Percentiles rank a stretch among this genome's conserved stretches.
phyloP scores from a whole-genome alignment of 495 filamentous ascomycete genomes.

The Friedmanniomyces simplex region DNA sequence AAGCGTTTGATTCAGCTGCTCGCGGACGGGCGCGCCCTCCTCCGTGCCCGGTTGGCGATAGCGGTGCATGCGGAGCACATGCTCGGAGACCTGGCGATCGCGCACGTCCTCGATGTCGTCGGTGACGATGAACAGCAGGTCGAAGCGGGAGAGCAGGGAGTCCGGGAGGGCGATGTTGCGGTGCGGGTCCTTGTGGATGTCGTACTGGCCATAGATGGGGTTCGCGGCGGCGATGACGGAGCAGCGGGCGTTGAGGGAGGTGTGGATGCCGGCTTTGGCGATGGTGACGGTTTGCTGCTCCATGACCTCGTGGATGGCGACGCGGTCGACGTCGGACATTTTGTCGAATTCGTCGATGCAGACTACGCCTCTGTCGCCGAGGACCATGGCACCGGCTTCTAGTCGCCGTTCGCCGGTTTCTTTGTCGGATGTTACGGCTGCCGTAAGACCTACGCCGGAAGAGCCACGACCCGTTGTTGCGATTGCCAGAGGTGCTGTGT shows the following conservation, averaged over 20 bases:
- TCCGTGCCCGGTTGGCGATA: slow-evolving; percentile 91
- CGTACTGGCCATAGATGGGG: slow-evolving; percentile 96
- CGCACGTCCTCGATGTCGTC: slow-evolving; percentile 92
- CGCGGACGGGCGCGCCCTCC: slow-evolving; percentile 89
- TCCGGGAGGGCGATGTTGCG: slow-evolving; percentile 97
- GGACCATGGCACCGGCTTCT: slow-evolving; percentile 97
- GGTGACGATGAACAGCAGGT: slow-evolving; percentile 95
- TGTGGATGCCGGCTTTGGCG: slow-evolving; percentile 97
- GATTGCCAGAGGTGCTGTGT: slow-evolving; percentile 93
- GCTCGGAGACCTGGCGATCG: slow-evolving; percentile 87
- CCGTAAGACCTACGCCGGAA: slow-evolving; percentile 95
- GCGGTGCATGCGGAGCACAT: slow-evolving; percentile 94
- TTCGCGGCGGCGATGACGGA: slow-evolving; percentile 96
- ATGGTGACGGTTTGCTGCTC: slow-evolving; percentile 99
- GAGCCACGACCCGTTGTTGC: slow-evolving; percentile 96
- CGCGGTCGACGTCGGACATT: slow-evolving; percentile 96
- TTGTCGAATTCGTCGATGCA: slow-evolving; percentile 99
- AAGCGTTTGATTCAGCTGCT: slow-evolving; percentile 73
- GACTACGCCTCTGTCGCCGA: slow-evolving; percentile 91
- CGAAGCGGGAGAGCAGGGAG: slow-evolving; percentile 95
- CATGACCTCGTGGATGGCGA: slow-evolving; percentile 99
- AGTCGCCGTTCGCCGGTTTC: slow-evolving; percentile 92
- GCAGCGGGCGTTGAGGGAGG: slow-evolving; percentile 91
- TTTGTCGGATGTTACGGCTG: slow-evolving; percentile 91
- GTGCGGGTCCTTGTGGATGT: slow-evolving; percentile 96